Base-by-base conservation (phyloP, 2,329 filamentous ascomycete species). In the Verticillium zaregamsianum region DNA sequence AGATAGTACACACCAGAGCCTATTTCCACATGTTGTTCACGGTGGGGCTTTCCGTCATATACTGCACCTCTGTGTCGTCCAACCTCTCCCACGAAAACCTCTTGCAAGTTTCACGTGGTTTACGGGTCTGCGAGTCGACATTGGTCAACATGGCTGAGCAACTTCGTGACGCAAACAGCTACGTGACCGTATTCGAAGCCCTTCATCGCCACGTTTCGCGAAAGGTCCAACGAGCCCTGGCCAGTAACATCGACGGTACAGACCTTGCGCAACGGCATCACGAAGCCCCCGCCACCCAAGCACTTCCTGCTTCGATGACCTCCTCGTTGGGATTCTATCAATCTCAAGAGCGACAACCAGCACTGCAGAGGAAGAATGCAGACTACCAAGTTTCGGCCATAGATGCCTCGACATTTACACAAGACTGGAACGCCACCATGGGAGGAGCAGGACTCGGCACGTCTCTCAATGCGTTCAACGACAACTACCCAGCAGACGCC, bases 1-100 rank as follows among this genome's bases (percentile, higher is more conserved):
- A 71, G 14, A 77, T 80, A 39, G 79, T 76, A 0, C 78, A 75
- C 60, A 80, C 79, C 0, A 69, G 79, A n/a, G 79, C 76, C 55
- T 82, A 82, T 63, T 81, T 82, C 31, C 79, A 82, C 58, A 74
- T 77, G 56, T 74, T 81, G 3, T 81, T 81, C 56, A 78, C 78
- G 0, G 77, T 78, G 3, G 79, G 78, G 0, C 62, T 81, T 0
- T 75, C 71, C 5, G 68, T 77, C 1, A 72, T 78, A 61, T 73
- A 70, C 61, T 68, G 68, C 58, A 60, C 69, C 7, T 68, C 69
- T 0, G 40, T 64, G 1, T 49, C 62, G 5, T 40, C 58, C 14
- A 40, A 58, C 1, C 52, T 67, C 4, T 54, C 60, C 1, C 23
- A 45, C 9, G 58, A 52, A 8, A 55, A 58, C 12, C 58, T 61